phyloP scores from a whole-genome alignment of 1,284 basidiomycete species.

The Ganoderma resinaceum region DNA sequence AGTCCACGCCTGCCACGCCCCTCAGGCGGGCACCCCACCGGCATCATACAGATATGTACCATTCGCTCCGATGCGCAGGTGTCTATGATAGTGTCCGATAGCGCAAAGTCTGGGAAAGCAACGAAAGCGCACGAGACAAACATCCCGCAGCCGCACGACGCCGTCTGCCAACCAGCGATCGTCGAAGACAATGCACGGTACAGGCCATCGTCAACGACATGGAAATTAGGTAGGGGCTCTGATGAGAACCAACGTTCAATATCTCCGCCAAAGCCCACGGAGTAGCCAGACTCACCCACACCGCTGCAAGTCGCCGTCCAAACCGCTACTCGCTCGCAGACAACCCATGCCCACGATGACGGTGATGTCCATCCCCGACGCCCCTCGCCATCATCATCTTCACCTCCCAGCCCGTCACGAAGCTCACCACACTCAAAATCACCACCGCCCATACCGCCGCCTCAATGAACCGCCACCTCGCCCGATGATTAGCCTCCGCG shows the following conservation, averaged over 20 bases:
- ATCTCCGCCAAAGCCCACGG: not conserved
- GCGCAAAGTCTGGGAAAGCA: not conserved
- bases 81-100: constrained; percentile 9
- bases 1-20: not conserved
- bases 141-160: not conserved
- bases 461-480: constrained; percentile 40
- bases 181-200: not conserved
- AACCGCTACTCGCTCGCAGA: constrained; percentile 13
- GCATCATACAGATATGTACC: constrained; percentile 3
- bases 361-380: not conserved
- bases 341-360: constrained; percentile 1
- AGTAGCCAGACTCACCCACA: constrained; percentile 2
- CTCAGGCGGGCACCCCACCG: not conserved
- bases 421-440: constrained; percentile 34
- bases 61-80: not conserved
- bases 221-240: not conserved
- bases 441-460: constrained; percentile 40
- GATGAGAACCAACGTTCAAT: not conserved
- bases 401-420: constrained; percentile 37
- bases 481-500: constrained; percentile 36
- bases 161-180: not conserved
- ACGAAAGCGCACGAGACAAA: not conserved
- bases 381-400: constrained; percentile 26
- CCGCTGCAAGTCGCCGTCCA: not conserved
- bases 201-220: not conserved